phyloP scores from a whole-genome alignment of 73 alveolate species.

The Paramecium sonneborni region DNA sequence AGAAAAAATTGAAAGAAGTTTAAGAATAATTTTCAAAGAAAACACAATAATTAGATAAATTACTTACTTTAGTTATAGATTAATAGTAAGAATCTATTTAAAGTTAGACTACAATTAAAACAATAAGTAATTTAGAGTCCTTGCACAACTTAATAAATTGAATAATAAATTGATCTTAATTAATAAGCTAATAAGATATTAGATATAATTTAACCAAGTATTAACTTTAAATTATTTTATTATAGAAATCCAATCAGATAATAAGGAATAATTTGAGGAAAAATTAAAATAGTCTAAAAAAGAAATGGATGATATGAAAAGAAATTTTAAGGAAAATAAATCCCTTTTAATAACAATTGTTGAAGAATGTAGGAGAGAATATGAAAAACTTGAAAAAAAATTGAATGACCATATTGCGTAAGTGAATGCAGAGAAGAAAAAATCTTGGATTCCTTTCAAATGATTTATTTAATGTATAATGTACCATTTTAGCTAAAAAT shows the following conservation, averaged over 20 bases:
- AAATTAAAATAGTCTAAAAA: neutral
- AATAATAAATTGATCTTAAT: neutral
- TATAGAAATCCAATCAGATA: neutral
- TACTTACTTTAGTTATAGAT: conserved; percentile 13
- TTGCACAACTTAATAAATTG: neutral
- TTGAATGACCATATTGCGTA: neutral
- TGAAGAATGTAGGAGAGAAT: neutral
- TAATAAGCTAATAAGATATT: neutral
- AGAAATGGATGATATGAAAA: neutral
- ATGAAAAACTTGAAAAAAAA: neutral
- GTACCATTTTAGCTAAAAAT: neutral
- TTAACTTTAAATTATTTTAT: neutral
- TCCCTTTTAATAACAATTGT: neutral
- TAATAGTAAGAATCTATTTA: neutral
- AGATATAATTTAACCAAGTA: neutral
- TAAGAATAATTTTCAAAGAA: neutral
- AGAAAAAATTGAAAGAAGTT: neutral
- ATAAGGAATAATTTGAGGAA: neutral
- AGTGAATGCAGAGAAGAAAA: neutral
- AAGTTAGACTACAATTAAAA: neutral
- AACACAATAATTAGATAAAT: neutral
- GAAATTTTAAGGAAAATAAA: neutral
- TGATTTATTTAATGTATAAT: neutral
- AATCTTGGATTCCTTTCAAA: conserved; percentile 21
- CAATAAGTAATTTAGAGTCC: neutral